phyloP scores from a whole-genome alignment of 31 red algal species.

The Bonnemaisonia californica region DNA sequence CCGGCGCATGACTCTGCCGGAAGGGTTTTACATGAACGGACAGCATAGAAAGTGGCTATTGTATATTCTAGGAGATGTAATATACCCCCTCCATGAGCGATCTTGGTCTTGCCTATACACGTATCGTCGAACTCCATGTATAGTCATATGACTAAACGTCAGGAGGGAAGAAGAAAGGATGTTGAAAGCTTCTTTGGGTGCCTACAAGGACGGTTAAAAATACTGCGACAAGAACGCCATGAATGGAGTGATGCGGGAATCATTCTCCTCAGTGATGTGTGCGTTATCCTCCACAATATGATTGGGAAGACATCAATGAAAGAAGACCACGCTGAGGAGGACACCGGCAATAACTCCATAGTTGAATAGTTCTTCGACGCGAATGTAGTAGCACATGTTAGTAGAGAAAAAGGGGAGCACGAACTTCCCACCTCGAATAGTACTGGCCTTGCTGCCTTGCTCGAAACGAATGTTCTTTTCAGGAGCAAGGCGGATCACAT shows the following conservation, averaged over 20 bases:
- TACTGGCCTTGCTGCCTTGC: too few relatives aligned
- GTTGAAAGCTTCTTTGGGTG: constrained; percentile 46
- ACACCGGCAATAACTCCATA: background rate
- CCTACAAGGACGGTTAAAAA: constrained; percentile 51
- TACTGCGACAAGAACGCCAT: constrained; percentile 29
- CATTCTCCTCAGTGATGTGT: constrained; percentile 40
- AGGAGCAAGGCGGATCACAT: too few relatives aligned
- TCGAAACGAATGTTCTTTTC: too few relatives aligned
- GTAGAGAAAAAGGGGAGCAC: background rate
- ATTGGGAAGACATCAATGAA: constrained; percentile 26
- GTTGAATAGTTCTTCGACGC: constrained; percentile 13
- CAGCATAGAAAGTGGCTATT: constrained; percentile 22
- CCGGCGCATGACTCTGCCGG: constrained; percentile 29
- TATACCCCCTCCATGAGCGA: constrained; percentile 61
- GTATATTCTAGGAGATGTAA: constrained; percentile 36
- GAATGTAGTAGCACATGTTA: background rate
- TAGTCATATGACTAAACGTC: constrained; percentile 18
- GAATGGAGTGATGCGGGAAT: constrained; percentile 37
- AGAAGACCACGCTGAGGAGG: constrained; percentile 9
- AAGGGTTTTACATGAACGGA: constrained; percentile 40
- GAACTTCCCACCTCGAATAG: too few relatives aligned
- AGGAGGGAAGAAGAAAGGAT: constrained; percentile 44
- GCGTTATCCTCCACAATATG: constrained; percentile 71
- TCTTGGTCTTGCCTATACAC: constrained; percentile 41
- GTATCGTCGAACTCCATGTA: constrained; percentile 28